phyloP scores from a whole-genome alignment of 495 filamentous ascomycete genomes.

The Penicillium fimorum region DNA sequence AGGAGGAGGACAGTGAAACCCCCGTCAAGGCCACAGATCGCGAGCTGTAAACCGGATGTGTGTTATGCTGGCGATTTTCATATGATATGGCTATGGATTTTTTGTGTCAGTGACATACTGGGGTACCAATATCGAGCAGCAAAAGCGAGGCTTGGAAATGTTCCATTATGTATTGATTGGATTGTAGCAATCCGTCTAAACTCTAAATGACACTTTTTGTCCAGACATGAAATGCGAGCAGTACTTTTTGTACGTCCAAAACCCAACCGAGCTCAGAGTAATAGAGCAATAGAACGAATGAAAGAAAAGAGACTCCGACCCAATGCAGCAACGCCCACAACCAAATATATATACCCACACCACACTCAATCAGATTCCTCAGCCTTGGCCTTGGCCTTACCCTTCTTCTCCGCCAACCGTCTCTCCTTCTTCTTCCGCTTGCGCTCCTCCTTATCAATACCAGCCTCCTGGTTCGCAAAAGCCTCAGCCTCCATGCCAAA shows the following conservation, averaged over 20 bases:
- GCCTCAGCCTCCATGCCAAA: conserved; percentile 29
- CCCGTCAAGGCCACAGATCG: conserved; percentile 57
- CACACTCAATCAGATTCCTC: conserved; percentile 28
- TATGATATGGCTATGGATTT: conserved; percentile 6
- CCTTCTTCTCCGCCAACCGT: conserved; percentile 42
- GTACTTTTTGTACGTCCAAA: conserved; percentile 14
- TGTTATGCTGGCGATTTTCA: conserved; percentile 10
- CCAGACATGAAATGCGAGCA: conserved; percentile 22
- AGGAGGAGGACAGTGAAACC: conserved; percentile 52
- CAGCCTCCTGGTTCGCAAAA: conserved; percentile 26
- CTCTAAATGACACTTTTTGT: conserved; percentile 19
- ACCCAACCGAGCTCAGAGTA: conserved; percentile 10
- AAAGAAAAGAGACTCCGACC: conserved; percentile 26
- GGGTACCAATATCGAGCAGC: conserved; percentile 6
- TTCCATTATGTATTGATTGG: conserved; percentile 16
- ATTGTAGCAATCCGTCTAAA: conserved; percentile 12
- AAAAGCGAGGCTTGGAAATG: conserved; percentile 5
- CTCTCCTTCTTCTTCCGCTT: conserved; percentile 54
- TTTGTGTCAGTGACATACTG: conserved; percentile 8
- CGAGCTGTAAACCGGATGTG: conserved; percentile 46
- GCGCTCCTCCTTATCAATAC: conserved; percentile 48
- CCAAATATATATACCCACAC: conserved; percentile 15
- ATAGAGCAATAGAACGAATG: conserved; percentile 13
- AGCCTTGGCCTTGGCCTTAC: conserved; percentile 35
- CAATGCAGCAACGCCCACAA: conserved; percentile 34